Conservation (phyloP, 1,139 yeast species). For the Suhomyces maxii region DNA sequence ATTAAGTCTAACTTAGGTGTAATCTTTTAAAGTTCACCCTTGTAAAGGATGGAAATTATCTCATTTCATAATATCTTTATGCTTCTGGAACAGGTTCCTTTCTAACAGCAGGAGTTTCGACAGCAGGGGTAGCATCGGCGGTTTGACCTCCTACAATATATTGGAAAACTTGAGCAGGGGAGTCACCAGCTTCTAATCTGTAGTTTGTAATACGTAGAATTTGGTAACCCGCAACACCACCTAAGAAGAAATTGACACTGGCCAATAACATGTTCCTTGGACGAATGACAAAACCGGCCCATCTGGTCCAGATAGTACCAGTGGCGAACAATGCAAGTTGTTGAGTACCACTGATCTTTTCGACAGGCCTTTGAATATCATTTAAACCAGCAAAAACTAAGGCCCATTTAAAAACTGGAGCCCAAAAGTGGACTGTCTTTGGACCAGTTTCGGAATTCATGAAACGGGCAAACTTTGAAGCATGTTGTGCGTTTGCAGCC, state of each 20-base stretch:
- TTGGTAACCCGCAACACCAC: conserved; percentile 87
- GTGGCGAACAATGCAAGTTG: conserved; percentile 88
- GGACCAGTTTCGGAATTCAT: conserved; percentile 92
- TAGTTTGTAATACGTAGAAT: conserved; percentile 66
- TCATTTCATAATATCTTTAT: not conserved
- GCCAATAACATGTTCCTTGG: conserved; percentile 89
- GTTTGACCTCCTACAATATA: conserved; percentile 57
- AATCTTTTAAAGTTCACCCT: too few relatives aligned
- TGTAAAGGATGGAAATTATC: too few relatives aligned
- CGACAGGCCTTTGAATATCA: conserved; percentile 89
- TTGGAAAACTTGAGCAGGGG: conserved; percentile 51
- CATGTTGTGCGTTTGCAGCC: conserved; percentile 47
- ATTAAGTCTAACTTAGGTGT: not conserved
- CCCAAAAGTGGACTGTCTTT: conserved; percentile 94
- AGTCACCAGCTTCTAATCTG: conserved; percentile 53
- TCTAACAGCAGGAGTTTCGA: not conserved
- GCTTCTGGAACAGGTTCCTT: conserved; percentile 1
- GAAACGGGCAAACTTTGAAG: conserved; percentile 68
- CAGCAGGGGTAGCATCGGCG: conserved; percentile 4
- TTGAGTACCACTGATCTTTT: conserved; percentile 87
- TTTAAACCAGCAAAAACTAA: conserved; percentile 87
- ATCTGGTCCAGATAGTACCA: conserved; percentile 96
- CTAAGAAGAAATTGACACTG: conserved; percentile 90
- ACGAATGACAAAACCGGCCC: conserved; percentile 87
- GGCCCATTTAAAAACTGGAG: conserved; percentile 70